Evolutionary conservation across 306 rosid species (phyloP), one percentile per base, ranked within the genome.

Genomic region (Inga leiocalycina): DNA sequence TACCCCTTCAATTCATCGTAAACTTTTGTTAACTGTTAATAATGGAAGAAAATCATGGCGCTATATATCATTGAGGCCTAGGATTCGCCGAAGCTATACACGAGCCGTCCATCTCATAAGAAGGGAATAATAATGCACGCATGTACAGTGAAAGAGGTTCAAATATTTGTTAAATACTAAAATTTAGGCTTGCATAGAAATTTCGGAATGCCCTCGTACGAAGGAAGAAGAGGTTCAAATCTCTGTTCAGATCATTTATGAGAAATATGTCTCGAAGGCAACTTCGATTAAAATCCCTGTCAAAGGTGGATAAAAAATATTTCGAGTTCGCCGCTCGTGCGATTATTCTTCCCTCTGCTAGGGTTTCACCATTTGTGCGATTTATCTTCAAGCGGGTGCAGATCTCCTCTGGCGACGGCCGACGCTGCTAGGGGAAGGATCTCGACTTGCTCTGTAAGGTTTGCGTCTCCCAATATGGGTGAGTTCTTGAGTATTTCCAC

Each of bases 1-100:
- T 66, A 66, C 72, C 64, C 64, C 78, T 69, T 72, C 5, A 62
- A 10, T 43, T 14, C 34, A 71, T 71, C 48, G 22, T 17, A 70
- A 69, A 71, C 52, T 48, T 37, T 19, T 74, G 24, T 68, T 48
- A 52, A 27, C 49, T 17, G 45, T 74, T 67, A 14, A 0, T 56
- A 20, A 56, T 48, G 10, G 34, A 76, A 17, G 17, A 39, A 59
- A 43, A 49, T 64, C 49, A 71, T 15, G 62, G 41, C 71, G 30
- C 37, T 16, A 41, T 6, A 4, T 71, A 68, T 14, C 67, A 56
- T 30, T 56, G 69, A 44, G 68, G 45, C 81, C 46, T 75, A 16
- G 83, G 81, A 68, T 75, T 43, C 52, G 68, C 44, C 69, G 37
- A 45, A 32, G 74, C 48, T 68, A 41, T 1, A 39, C 43, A 39